Evolutionary conservation across 169 alveolate genomes (phyloP), one percentile per base, ranked within the genome.

Genomic region (Cystoisospora suis): DNA sequence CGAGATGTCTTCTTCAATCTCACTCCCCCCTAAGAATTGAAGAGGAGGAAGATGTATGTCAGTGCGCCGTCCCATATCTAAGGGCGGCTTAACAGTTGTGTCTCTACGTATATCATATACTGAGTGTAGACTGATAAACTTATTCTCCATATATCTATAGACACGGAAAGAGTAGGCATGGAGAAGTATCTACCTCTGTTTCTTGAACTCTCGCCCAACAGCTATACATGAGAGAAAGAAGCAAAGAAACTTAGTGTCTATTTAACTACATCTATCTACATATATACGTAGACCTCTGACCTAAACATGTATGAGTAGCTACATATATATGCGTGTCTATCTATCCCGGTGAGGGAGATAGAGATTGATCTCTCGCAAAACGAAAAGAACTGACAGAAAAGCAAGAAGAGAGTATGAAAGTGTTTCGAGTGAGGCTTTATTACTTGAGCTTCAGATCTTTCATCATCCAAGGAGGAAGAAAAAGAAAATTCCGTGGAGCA

Each of bases 381-480:
- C n/a, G 20, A 53, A 53, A 53, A 53, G 20, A 20, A 53, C 20
- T 12, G 20, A 53, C 65, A 53, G n/a, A 53, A 9, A n/a, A n/a
- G 65, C 20, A 53, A 9, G 20, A 9, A 53, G n/a, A 53, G 20
- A 53, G 65, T 53, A 53, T 53, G 20, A 20, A 53, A 53, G 20
- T 9, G 65, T n/a, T 53, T 20, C 65, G 65, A 53, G 20, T 15
- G 65, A 53, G 65, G 65, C 65, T 53, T 9, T 53, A 20, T 40
- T 27, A 75, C 86, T 38, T n/a, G 32, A 75, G 58, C 32, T 45
- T 17, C 27, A 75, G 86, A 3, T 58, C 38, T 44, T 40, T 45
- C 86, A 75, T 75, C 32, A 44, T 38, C 86, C 86, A 75, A 4
- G 29, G 44, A 65, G 86, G 86, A 17, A 75, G 44, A 38, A 75